These are phyloP conservation scores for Scolecobasidium constrictum DNA, from an alignment of 2,329 filamentous ascomycete species.

Conservation along the genomic window DNA sequence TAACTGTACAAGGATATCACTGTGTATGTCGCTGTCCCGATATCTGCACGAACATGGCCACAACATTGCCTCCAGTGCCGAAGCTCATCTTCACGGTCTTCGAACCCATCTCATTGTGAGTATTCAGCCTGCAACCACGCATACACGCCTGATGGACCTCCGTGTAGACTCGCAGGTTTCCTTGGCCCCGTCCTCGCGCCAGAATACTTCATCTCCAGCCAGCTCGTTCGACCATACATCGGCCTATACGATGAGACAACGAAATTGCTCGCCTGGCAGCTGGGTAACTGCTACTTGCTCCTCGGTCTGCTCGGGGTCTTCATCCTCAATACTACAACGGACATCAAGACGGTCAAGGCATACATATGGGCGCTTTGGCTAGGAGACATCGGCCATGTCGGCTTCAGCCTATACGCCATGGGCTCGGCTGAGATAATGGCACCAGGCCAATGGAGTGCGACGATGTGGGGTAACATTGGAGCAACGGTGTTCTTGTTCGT, in stretches of 20 bases:
- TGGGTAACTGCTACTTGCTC: constrained; percentile 60
- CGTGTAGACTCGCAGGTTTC: constrained; percentile 12
- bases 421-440: constrained; percentile 44
- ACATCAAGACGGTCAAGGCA: constrained; percentile 53
- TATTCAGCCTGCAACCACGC: too few species aligned
- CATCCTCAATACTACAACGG: constrained; percentile 52
- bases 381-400: constrained; percentile 59
- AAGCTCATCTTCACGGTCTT: constrained; percentile 13
- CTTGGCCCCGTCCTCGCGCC: constrained; percentile 13
- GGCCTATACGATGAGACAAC: constrained; percentile 4
- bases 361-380: constrained; percentile 55
- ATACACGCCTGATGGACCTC: neutral
- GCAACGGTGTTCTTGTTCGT: constrained; percentile 51
- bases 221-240: constrained; percentile 7
- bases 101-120: constrained; percentile 15
- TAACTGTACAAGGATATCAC: too few species aligned
- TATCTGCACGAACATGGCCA: too few species aligned
- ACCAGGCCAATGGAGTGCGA: constrained; percentile 52
- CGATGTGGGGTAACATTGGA: constrained; percentile 65
- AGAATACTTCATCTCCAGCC: constrained; percentile 13
- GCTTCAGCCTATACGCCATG: constrained; percentile 47
- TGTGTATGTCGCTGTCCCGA: too few species aligned
- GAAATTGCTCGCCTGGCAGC: constrained; percentile 51
- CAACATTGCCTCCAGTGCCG: constrained; percentile 12
- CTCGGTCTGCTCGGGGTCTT: constrained; percentile 53